These are phyloP conservation scores for Citrullus amarus DNA, from an alignment of 306 rosid species.

Conservation along the genomic window DNA sequence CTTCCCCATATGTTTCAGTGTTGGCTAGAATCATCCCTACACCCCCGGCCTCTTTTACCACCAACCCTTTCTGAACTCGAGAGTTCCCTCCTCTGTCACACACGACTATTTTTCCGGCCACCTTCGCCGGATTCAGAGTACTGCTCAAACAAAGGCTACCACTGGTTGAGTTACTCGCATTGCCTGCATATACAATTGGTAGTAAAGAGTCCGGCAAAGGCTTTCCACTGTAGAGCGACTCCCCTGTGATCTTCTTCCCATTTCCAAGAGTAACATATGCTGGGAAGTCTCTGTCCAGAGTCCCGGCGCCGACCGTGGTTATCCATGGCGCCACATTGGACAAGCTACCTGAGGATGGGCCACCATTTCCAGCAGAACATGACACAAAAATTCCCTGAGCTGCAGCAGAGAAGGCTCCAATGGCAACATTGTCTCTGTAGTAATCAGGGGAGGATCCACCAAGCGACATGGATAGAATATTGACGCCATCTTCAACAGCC, in stretches of 20 bases:
- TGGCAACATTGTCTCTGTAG: slow-evolving; percentile 48
- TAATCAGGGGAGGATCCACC: slow-evolving; percentile 47
- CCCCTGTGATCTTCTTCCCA: slow-evolving; percentile 43
- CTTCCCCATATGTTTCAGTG: slow-evolving; percentile 52
- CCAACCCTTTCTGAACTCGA: slow-evolving; percentile 50
- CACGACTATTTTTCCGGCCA: slow-evolving; percentile 68
- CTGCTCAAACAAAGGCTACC: slow-evolving; percentile 31
- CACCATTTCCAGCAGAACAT: slow-evolving; percentile 75
- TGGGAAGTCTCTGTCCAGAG: slow-evolving; percentile 87
- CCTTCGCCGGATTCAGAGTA: slow-evolving; percentile 41
- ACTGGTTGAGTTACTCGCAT: slow-evolving; percentile 25
- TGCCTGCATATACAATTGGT: slow-evolving; percentile 55
- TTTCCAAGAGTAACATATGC: slow-evolving; percentile 49
- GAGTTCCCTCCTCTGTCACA: slow-evolving; percentile 66
- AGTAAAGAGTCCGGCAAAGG: slow-evolving; percentile 24
- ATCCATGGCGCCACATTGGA: slow-evolving; percentile 79
- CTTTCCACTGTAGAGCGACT: slow-evolving; percentile 53
- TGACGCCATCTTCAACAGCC: slow-evolving; percentile 69
- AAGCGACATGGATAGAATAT: slow-evolving; percentile 68
- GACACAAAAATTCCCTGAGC: slow-evolving; percentile 63
- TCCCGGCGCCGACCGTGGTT: slow-evolving; percentile 81
- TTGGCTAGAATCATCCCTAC: slow-evolving; percentile 72
- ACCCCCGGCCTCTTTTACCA: slow-evolving; percentile 71
- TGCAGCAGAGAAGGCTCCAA: slow-evolving; percentile 59
- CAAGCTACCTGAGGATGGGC: slow-evolving; percentile 36